phyloP scores from a whole-genome alignment of 306 rosid species.

The Gastrolobium villosum region DNA sequence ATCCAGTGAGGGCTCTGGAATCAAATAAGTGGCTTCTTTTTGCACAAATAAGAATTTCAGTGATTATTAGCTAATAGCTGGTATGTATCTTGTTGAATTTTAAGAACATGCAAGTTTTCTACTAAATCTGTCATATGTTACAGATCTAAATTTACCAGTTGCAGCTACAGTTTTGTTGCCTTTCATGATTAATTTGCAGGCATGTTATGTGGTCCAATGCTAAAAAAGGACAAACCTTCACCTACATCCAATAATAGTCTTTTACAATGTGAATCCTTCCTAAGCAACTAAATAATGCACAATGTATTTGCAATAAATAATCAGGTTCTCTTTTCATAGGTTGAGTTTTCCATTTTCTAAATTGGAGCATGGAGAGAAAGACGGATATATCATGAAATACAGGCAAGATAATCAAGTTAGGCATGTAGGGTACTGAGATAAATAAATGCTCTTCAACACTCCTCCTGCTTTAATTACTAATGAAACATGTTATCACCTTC shows the following conservation, averaged over 20 bases:
- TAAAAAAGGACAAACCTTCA: slow-evolving; percentile 30
- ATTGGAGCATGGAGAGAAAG: slow-evolving; percentile 12
- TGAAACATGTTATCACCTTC: too few relatives aligned
- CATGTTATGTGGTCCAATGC: slow-evolving; percentile 56
- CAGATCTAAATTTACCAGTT: slow-evolving; percentile 30
- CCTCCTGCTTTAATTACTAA: slow-evolving; percentile 41
- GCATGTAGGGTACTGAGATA: slow-evolving; percentile 45
- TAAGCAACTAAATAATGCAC: slow-evolving; percentile 9
- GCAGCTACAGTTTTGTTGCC: slow-evolving; percentile 5
- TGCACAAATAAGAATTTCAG: slow-evolving; percentile 35
- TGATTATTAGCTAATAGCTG: slow-evolving; percentile 24
- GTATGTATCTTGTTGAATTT: slow-evolving; percentile 33
- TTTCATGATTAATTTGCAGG: slow-evolving; percentile 41
- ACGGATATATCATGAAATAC: not conserved
- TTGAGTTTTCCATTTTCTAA: slow-evolving; percentile 42
- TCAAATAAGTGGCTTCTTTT: slow-evolving; percentile 45
- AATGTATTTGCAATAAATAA: slow-evolving; percentile 42
- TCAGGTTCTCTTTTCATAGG: slow-evolving; percentile 24
- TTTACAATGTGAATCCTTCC: slow-evolving; percentile 19
- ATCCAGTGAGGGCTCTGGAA: slow-evolving; percentile 34
- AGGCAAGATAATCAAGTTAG: slow-evolving; percentile 32
- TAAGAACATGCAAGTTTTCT: slow-evolving; percentile 24
- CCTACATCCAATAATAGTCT: slow-evolving; percentile 30
- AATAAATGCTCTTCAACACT: slow-evolving; percentile 48
- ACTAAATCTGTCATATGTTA: slow-evolving; percentile 19